Evolutionary conservation across 2,329 filamentous ascomycete species (phyloP), one percentile per base, ranked within the genome.

Genomic region (Penicillium sp.): DNA sequence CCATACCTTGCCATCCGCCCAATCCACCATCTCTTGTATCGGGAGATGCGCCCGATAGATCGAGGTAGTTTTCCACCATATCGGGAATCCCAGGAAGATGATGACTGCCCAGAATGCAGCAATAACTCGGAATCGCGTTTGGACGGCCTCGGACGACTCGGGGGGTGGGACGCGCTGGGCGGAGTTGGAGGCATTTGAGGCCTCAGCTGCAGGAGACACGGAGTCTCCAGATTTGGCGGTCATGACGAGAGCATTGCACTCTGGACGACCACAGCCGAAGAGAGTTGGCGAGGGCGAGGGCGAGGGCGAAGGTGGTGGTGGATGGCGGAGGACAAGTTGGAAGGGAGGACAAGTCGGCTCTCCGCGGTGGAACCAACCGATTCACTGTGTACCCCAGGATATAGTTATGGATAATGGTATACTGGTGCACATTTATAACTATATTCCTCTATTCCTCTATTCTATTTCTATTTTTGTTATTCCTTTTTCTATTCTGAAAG

Each of bases 11-110:
- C 91, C 91, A 66, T 95, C 89, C 8, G 91, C 89, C 93, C 94
- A 97, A 55, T 88, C 83, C 61, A 89, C 83, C 94, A 99, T 99
- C 48, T 86, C 83, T 67, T 88, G 82, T 60, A 97, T 73, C 4
- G 94, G 94, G 61, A 99, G 77, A 37, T 86, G 82, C 10, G 93
- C 92, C 49, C 94, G 84, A 71, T 96, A 92, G 49, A 97, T 96
- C 0, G 89, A 88, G 3, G 94, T 99, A 0, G 94, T 97, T 71
- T 86, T 86, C 86, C 91, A 95, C 94, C 94, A 99, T 82, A 96
- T 87, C 51, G 94, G 94, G 59, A 99, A 72, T 2, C 94, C 94
- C 5, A 99, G 75, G 24, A 88, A 82, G 6, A 96, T 69, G 6
- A 96, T 90, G 30, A 97, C 85, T 4, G 85, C 78, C 94, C 94